Base-by-base conservation (phyloP, 169 alveolate species). In the Eimeria acervulina region DNA sequence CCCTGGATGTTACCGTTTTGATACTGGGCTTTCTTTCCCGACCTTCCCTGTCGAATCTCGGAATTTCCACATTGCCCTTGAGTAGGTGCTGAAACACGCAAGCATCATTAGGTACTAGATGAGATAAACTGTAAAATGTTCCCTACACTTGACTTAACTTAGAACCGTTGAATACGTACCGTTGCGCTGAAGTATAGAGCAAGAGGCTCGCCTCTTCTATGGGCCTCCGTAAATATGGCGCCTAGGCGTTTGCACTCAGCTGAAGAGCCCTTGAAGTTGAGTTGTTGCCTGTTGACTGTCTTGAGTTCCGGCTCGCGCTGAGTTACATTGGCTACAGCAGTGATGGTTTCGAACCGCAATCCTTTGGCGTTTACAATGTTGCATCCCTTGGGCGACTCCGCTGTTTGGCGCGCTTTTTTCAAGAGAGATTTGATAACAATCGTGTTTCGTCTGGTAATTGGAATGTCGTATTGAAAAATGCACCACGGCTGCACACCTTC, bases 311-410 rank as follows among this genome's bases (percentile, higher is more conserved):
- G 94, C 31, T 87, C 40, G 10, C 70, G 52, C 44, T 87, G 94
- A 26, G 13, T 1, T 23, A 87, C 63, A 40, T 33, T 38, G 52
- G 94, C 94, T 28, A 63, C 83, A 0, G 84, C 94, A 23, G 94
- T 87, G 3, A 87, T 87, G 12, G 94, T 87, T 33, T 87, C 81
- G 59, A 93, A 93, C 31, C 88, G 55, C 40, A 93, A 81, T 7
- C 93, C 93, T 55, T 33, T 63, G 74, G 90, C 96, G 47, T 83
- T 87, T 7, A 40, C 10, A 26, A 93, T 80, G 42, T 93, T 93
- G 96, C 96, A 93, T 21, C 96, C 96, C 12, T 42, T 38, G 3
- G 96, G 96, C 31, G 96, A 81, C n/a, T 80, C 93, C 31, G 96
- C 94, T 1, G 96, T 70, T 19, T 74, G 68, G 15, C 83, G 81